Evolutionary conservation across 352 stramenopile genomes (phyloP), one percentile per base, ranked within the genome.

Genomic region (Phytophthora sansomeana): DNA sequence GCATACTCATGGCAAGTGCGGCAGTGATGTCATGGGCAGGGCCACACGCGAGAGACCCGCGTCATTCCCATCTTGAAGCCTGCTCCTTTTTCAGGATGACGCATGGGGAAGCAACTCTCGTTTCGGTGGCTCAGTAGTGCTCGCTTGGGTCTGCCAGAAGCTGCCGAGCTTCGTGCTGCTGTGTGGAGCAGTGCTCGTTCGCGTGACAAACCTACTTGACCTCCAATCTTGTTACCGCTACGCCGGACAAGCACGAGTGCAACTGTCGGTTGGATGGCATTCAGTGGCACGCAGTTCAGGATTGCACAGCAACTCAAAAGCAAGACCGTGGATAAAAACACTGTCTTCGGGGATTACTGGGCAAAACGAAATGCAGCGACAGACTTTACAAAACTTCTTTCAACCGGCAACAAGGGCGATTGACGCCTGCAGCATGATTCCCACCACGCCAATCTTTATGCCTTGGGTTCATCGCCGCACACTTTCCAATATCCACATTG

Each of bases 21-120:
- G 11, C 21, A 56, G 33, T 74, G 59, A 69, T 69, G 65, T 69
- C 65, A 74, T 69, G 32, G 11, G 4, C 44, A 35, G 43, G 28
- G 13, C 13, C 11, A 24, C 13, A 46, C 33, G 19, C 44, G 52
- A 58, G 32, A 51, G 36, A 65, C 44, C 21, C 24, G 35, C 21
- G 64, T 72, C 57, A 59, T 68, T 57, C 28, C 62, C 54, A 70
- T 61, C 53, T 57, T 41, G 24, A 16, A 57, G 28, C 30, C 21
- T 26, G 8, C 36, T 21, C 29, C 6, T 21, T 13, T 38, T 6
- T 6, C 2, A 26, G 38, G 10, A 57, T 55, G 53, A 69, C 46
- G 53, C 54, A 42, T 24, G 21, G 21, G 21, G 21, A 24, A 24
- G 21, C 21, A 24, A 24, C 21, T 24, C 21, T 24, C 21, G 21